Conservation (phyloP, 345 rosid species). For the Eucalyptus sp. region DNA sequence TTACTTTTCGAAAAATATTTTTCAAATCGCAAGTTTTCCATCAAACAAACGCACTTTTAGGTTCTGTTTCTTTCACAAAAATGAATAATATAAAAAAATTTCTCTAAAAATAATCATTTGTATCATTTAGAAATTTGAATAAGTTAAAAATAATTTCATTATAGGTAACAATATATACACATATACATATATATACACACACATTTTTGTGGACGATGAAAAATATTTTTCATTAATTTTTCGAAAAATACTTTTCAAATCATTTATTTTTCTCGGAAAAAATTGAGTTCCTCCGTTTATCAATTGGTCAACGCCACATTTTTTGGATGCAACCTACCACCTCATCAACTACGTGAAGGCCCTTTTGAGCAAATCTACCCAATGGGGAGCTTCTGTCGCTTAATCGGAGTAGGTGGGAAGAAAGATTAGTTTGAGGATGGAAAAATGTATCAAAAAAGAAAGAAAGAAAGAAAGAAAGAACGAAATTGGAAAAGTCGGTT, state of each 20-base stretch:
- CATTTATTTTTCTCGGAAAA: fast-evolving
- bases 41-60: fast-evolving
- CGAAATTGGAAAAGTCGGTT: neutral
- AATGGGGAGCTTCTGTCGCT: neutral
- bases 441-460: neutral
- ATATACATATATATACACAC: fast-evolving
- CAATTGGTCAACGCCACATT: neutral
- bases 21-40: neutral
- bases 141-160: neutral
- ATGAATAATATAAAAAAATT: neutral
- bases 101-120: neutral
- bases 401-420: neutral
- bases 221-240: no score
- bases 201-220: no score
- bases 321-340: neutral
- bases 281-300: fast-evolving
- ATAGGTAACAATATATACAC: no score
- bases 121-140: neutral
- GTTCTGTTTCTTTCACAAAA: fast-evolving
- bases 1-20: no score
- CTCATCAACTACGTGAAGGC: neutral
- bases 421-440: neutral
- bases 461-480: neutral
- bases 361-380: neutral
- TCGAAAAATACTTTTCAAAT: no score